Conservation (phyloP, 768 basidiomycete species). For the Russula olivacea region DNA sequence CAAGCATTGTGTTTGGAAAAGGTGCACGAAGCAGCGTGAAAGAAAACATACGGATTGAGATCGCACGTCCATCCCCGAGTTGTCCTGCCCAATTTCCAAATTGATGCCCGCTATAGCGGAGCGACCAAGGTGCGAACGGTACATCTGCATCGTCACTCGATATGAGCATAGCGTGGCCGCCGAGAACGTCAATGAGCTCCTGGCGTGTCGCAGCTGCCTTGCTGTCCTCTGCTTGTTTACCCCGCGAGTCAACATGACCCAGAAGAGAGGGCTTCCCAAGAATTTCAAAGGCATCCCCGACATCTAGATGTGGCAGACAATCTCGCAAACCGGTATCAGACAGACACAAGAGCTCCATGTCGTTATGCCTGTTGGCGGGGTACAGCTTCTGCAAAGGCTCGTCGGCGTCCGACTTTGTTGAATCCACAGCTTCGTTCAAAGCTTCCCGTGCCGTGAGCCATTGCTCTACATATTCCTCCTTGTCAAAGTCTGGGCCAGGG, state of each 20-base stretch:
- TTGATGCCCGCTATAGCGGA: constrained; percentile 88
- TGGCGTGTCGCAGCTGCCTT: constrained; percentile 47
- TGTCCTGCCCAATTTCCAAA: constrained; percentile 91
- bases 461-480: constrained; percentile 61
- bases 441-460: constrained; percentile 71
- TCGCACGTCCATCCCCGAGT: constrained; percentile 91
- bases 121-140: constrained; percentile 62
- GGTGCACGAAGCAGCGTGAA: background rate
- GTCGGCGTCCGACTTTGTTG: constrained; percentile 28
- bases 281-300: constrained; percentile 71
- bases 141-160: constrained; percentile 34
- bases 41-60: constrained; percentile 59
- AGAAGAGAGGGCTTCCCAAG: constrained; percentile 58
- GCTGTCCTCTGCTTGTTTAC: constrained; percentile 26
- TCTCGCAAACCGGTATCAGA: constrained; percentile 64
- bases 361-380: constrained; percentile 43
- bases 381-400: constrained; percentile 42
- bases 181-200: constrained; percentile 75
- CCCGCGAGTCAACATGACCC: constrained; percentile 28
- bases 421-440: constrained; percentile 30
- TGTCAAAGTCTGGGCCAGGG: constrained; percentile 46
- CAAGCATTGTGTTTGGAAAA: background rate
- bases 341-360: constrained; percentile 61
- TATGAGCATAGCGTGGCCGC: constrained; percentile 70
- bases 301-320: constrained; percentile 77